Evolutionary conservation across 2,329 filamentous ascomycete species (phyloP).

Genomic region (Fusarium praegraminearum): DNA sequence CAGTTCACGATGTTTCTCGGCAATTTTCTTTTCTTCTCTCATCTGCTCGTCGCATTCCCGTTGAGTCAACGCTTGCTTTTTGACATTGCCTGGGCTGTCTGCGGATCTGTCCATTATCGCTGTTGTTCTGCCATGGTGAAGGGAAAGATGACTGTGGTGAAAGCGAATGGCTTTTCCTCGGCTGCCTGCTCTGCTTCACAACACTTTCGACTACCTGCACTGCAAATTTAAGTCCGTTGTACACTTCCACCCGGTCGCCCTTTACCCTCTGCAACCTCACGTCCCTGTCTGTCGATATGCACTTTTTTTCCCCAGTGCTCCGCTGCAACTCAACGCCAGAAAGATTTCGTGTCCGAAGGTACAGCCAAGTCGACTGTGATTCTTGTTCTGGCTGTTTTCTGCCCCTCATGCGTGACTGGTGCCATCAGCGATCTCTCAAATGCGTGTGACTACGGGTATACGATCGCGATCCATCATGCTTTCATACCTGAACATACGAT

Average conservation of each 20-base stretch:
- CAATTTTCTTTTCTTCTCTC: not conserved
- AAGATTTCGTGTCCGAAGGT: slow-evolving; percentile 26
- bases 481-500: slow-evolving; percentile 22
- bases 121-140: slow-evolving; percentile 17
- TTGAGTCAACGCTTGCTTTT: slow-evolving; percentile 6
- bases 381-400: slow-evolving; percentile 28
- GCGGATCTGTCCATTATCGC: slow-evolving; percentile 8
- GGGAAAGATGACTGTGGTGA: slow-evolving; percentile 22
- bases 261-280: slow-evolving; percentile 14
- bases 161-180: slow-evolving; percentile 23
- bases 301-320: slow-evolving; percentile 24
- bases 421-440: slow-evolving; percentile 36
- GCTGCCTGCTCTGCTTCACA: slow-evolving; percentile 37
- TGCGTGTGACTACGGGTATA: slow-evolving; percentile 43
- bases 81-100: not conserved
- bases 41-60: slow-evolving; percentile 20
- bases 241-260: slow-evolving; percentile 8
- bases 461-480: slow-evolving; percentile 20
- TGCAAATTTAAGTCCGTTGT: slow-evolving; percentile 24
- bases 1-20: slow-evolving; percentile 37
- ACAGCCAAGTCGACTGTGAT: slow-evolving; percentile 20
- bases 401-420: slow-evolving; percentile 44
- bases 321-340: slow-evolving; percentile 21
- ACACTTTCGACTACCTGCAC: slow-evolving; percentile 7
- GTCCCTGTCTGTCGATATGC: slow-evolving; percentile 8